A percentile compares a stretch with the other conserved stretches of the same genome.
Conservation (phyloP, 805 yeast genomes). For the Scheffersomyces coipomensis region DNA sequence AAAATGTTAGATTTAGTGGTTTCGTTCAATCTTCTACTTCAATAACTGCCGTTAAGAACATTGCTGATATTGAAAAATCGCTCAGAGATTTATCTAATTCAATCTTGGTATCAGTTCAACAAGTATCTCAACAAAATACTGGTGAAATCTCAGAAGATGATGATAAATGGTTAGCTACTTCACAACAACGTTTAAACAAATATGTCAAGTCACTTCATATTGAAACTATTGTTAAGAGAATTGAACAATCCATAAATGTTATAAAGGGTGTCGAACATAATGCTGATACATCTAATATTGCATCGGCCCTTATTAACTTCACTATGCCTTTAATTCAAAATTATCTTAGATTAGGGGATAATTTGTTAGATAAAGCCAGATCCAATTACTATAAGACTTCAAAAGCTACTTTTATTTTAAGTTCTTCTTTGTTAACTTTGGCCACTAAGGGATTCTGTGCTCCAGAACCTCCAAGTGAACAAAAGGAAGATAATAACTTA, state of each 20-base stretch:
- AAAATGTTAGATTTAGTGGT: slow-evolving; percentile 12
- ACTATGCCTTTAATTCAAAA: slow-evolving; percentile 63
- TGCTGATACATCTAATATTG: slow-evolving; percentile 30
- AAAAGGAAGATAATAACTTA: slow-evolving; percentile 56
- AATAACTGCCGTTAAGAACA: slow-evolving; percentile 10
- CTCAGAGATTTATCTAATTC: slow-evolving; percentile 55
- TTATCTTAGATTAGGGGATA: slow-evolving; percentile 50
- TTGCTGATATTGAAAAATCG: slow-evolving; percentile 43
- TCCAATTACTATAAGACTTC: slow-evolving; percentile 52
- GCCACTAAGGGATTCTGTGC: slow-evolving; percentile 88
- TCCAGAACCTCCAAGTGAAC: slow-evolving; percentile 74
- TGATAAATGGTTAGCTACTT: slow-evolving; percentile 64
- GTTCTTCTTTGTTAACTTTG: slow-evolving; percentile 54
- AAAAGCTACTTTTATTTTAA: slow-evolving; percentile 60
- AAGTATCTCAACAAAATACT: slow-evolving; percentile 39
- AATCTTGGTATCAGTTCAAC: slow-evolving; percentile 68
- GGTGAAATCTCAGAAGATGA: slow-evolving; percentile 37
- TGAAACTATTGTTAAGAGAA: slow-evolving; percentile 29
- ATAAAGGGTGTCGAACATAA: slow-evolving; percentile 38
- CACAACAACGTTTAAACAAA: slow-evolving; percentile 45
- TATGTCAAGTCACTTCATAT: slow-evolving; percentile 45
- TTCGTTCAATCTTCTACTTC: slow-evolving; percentile 24
- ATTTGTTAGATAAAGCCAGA: slow-evolving; percentile 44
- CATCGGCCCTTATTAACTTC: slow-evolving; percentile 51
- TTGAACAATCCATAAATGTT: slow-evolving; percentile 31